Evolutionary conservation across 164 flowering plant species (phyloP), one percentile per base, ranked within the genome.

Genomic region (Vitis cinerea): DNA sequence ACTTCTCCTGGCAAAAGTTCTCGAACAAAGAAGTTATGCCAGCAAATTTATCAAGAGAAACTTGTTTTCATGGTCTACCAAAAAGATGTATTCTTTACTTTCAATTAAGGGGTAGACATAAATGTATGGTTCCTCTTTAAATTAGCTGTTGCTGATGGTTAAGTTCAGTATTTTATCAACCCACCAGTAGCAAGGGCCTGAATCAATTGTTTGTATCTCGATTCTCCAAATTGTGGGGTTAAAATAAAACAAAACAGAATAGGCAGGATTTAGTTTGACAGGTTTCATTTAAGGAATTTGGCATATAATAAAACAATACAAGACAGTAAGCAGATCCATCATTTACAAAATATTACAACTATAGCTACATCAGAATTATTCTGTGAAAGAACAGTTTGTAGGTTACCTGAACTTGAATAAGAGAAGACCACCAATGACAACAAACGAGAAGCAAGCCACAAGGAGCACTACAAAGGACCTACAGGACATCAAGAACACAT

Each of bases 371-470:
- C 55, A 54, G 9, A 72, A 37, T 30, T 29, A 31, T 53, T 31
- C 47, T 23, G 54, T 47, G 16, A 51, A 48, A n/a, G 13, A 29
- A 15, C 31, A 62, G 12, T 14, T 48, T 54, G 23, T 27, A 76
- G 55, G 55, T 74, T 77, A 95, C 99, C 99, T 93, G 83, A 84
- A 78, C 76, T 88, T 88, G 83, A 76, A 95, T 86, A 95, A 91
- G 68, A 95, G 81, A 64, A 95, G 72, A 65, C 99, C 99, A 53
- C 99, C 99, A 68, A 93, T 85, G 58, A 93, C 37, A 44, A 93
- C 96, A 79, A 95, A 93, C 62, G 98, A 93, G 84, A 88, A 79
- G 84, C 99, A 95, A 51, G 97, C 93, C 48, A 78, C 81, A 63
- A 91, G 80, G 63, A 95, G 94, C 53, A 83, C 93, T 27, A 91